These are phyloP conservation scores for Lentinula aciculospora DNA, from an alignment of 768 basidiomycete species.

Conservation along the genomic window DNA sequence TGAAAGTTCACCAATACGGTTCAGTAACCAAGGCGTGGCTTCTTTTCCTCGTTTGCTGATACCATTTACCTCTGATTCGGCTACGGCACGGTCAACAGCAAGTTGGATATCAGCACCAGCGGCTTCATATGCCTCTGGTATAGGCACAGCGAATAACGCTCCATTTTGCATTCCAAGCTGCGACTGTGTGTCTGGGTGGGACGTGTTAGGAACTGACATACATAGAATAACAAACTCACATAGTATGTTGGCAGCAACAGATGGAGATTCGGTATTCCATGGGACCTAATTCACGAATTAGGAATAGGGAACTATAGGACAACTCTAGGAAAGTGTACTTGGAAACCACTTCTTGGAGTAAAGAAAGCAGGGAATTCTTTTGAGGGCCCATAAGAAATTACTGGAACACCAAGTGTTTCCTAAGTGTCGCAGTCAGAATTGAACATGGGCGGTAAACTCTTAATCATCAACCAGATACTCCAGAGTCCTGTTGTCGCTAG, in stretches of 20 bases:
- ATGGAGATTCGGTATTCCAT: constrained; percentile 64
- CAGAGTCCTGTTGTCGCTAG: constrained; percentile 46
- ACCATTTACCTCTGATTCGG: constrained; percentile 78
- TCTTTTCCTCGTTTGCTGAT: constrained; percentile 80
- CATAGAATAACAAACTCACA: constrained; percentile 36
- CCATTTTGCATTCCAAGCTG: constrained; percentile 73
- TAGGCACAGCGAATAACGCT: constrained; percentile 82
- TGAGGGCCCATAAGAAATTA: constrained; percentile 62
- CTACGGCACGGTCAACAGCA: constrained; percentile 79
- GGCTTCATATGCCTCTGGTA: constrained; percentile 69
- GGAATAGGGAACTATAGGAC: not conserved
- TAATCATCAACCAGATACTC: constrained; percentile 60
- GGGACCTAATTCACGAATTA: constrained; percentile 49
- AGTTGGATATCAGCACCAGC: constrained; percentile 66
- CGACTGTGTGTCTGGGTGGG: constrained; percentile 53
- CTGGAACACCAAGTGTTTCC: constrained; percentile 11
- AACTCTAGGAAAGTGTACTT: constrained; percentile 35
- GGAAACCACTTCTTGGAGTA: constrained; percentile 73
- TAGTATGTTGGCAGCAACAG: constrained; percentile 67
- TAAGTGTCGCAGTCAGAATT: not conserved
- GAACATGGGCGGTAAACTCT: not conserved
- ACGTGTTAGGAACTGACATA: constrained; percentile 3
- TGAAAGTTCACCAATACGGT: constrained; percentile 77
- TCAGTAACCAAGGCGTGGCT: constrained; percentile 91
- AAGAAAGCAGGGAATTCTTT: constrained; percentile 96